phyloP scores from a whole-genome alignment of 1,139 yeast species.

The Suhomyces guaymorum region DNA sequence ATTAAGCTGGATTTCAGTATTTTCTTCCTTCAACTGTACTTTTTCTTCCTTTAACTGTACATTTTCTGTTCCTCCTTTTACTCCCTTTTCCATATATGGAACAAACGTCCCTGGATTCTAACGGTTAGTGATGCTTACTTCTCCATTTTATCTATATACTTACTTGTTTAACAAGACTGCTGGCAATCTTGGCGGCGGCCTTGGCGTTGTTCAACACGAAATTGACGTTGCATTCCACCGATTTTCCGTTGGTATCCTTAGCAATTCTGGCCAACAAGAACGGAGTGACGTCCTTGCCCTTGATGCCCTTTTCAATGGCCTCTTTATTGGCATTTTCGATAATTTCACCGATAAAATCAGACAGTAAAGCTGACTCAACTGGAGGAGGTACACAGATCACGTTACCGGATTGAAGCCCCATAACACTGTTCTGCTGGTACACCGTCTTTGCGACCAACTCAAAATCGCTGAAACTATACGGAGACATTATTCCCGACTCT shows the following conservation, averaged over 20 bases:
- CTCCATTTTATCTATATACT: too few relatives aligned
- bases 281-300: conserved; percentile 81
- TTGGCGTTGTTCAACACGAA: conserved; percentile 78
- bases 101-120: neutral
- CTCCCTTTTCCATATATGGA: too few relatives aligned
- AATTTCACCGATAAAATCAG: conserved; percentile 51
- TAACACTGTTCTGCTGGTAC: conserved; percentile 47
- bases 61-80: too few relatives aligned
- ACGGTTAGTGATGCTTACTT: conserved; percentile 1
- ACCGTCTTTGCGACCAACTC: conserved; percentile 64
- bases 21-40: too few relatives aligned
- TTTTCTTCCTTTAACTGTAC: too few relatives aligned
- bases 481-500: conserved; percentile 73
- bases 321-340: conserved; percentile 60
- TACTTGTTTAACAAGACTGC: conserved; percentile 42
- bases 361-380: conserved; percentile 55
- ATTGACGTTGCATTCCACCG: conserved; percentile 69
- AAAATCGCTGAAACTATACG: conserved; percentile 57
- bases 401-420: conserved; percentile 65
- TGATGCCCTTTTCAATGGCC: conserved; percentile 55
- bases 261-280: conserved; percentile 68
- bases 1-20: too few relatives aligned
- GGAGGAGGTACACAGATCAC: conserved; percentile 88
- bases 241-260: conserved; percentile 62
- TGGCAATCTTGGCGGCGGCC: conserved; percentile 68